Evolutionary conservation across 768 basidiomycete genomes (phyloP), one percentile per base, ranked within the genome.

Genomic region (Phlegmacium glaucopus): DNA sequence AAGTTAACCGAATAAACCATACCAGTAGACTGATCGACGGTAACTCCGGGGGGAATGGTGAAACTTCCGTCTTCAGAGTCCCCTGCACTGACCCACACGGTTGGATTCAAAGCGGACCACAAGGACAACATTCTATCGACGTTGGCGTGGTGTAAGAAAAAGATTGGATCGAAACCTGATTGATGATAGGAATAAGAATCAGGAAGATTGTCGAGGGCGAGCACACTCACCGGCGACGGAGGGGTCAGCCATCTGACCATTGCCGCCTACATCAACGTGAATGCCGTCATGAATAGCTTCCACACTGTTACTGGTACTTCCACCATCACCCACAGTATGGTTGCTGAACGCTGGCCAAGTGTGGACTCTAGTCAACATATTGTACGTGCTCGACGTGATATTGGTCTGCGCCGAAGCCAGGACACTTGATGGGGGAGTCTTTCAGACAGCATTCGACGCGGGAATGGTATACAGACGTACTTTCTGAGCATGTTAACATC

Each of bases 111-210:
- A 1, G 74, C 77, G 5, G 67, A 61, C 79, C 78, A 80, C 13
- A 80, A 61, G 6, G 76, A 65, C 17, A 79, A 61, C 50, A 78
- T n/a, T 16, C 78, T 72, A 49, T 81, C 79, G 18, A 79, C 76
- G 39, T 81, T 76, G 48, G 59, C 51, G 53, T 81, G 79, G 51
- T 80, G 79, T 50, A 80, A 55, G 59, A 68, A 79, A 65, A 81
- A 79, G 50, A 78, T 71, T 0, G 77, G 76, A 54, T 80, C 79
- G 48, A 77, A 76, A 0, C 64, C 77, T 74, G 29, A 13, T 42
- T 12, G 17, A 27, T 35, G 27, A 22, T 9, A 10, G 11, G 15
- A n/a, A 27, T 38, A 38, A 27, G 27, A 36, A 34, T 32, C 7
- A 22, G 16, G 12, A 45, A 16, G 10, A 6, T 34, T 10, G 41